A percentile compares a stretch with the other conserved stretches of the same genome.
Evolutionary conservation across 768 basidiomycete species (phyloP).

Genomic region (Clavaria fumosa): DNA sequence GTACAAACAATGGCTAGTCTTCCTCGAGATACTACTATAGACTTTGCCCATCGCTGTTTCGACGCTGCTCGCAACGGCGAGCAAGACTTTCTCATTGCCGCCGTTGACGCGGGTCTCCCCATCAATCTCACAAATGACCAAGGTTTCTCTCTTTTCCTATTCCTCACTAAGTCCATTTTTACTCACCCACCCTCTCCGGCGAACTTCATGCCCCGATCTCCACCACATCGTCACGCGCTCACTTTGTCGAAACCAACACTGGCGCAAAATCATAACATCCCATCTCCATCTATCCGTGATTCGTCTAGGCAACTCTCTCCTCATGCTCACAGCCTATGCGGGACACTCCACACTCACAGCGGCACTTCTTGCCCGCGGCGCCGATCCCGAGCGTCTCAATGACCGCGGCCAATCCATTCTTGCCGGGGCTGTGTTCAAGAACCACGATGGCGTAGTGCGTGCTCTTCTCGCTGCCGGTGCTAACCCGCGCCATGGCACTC

Average conservation of each 20-base stretch:
- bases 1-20: too few species aligned
- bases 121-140: slow-evolving; percentile 58
- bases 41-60: slow-evolving; percentile 60
- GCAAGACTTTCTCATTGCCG: slow-evolving; percentile 33
- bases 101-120: slow-evolving; percentile 55
- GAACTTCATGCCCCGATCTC: neutral
- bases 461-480: slow-evolving; percentile 40
- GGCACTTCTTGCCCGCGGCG: slow-evolving; percentile 38
- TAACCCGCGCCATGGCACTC: slow-evolving; percentile 48
- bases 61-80: slow-evolving; percentile 55
- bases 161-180: too few species aligned
- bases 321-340: slow-evolving; percentile 67
- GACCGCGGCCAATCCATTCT: slow-evolving; percentile 59
- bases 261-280: too few species aligned
- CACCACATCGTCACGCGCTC: slow-evolving; percentile 2
- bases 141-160: slow-evolving; percentile 23
- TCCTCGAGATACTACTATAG: slow-evolving; percentile 20
- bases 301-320: slow-evolving; percentile 61
- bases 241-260: neutral
- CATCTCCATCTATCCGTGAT: too few species aligned
- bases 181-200: too few species aligned
- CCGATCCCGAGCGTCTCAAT: slow-evolving; percentile 55
- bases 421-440: slow-evolving; percentile 69
- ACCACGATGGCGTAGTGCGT: slow-evolving; percentile 45
- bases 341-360: slow-evolving; percentile 42